Percentiles rank a stretch among this genome's conserved stretches.
These are phyloP conservation scores for Picea glauca DNA, from an alignment of 75 land plant species.

Conservation along the genomic window DNA sequence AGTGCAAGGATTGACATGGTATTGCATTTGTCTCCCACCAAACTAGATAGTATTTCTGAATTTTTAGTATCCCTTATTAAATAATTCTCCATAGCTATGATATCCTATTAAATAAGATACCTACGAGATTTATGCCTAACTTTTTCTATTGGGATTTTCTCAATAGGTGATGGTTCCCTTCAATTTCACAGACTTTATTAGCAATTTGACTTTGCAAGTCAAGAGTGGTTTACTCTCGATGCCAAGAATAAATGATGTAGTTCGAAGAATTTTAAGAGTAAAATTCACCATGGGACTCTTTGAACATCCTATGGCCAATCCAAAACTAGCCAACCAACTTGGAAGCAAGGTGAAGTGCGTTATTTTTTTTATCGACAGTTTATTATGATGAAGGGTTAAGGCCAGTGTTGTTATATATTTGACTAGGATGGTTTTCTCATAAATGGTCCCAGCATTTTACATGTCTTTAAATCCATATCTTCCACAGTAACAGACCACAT, in stretches of 20 bases:
- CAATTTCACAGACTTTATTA: slow-evolving; percentile 31
- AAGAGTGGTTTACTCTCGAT: slow-evolving; percentile 30
- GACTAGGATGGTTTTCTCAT: not conserved
- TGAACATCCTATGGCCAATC: slow-evolving; percentile 51
- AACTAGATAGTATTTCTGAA: no score
- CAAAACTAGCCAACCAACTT: slow-evolving; percentile 15
- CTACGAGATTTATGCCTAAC: not conserved
- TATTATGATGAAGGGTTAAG: no score
- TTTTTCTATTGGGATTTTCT: slow-evolving; percentile 12
- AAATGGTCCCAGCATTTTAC: not conserved
- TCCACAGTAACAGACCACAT: not conserved
- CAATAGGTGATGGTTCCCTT: slow-evolving; percentile 59
- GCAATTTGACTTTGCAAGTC: slow-evolving; percentile 27
- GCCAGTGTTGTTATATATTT: not conserved
- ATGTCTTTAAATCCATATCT: not conserved
- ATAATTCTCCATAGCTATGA: no score
- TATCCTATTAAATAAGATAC: no score
- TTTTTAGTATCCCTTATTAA: no score
- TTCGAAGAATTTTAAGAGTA: slow-evolving; percentile 55
- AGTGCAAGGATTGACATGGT: no score
- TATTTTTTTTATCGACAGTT: not conserved
- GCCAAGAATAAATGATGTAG: slow-evolving; percentile 63
- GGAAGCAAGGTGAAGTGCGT: slow-evolving; percentile 27
- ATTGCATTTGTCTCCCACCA: no score
- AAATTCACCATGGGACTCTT: slow-evolving; percentile 59